Evolutionary conservation across 768 basidiomycete genomes (phyloP), one percentile per base, ranked within the genome.

Genomic region (Psilocybe cubensis): DNA sequence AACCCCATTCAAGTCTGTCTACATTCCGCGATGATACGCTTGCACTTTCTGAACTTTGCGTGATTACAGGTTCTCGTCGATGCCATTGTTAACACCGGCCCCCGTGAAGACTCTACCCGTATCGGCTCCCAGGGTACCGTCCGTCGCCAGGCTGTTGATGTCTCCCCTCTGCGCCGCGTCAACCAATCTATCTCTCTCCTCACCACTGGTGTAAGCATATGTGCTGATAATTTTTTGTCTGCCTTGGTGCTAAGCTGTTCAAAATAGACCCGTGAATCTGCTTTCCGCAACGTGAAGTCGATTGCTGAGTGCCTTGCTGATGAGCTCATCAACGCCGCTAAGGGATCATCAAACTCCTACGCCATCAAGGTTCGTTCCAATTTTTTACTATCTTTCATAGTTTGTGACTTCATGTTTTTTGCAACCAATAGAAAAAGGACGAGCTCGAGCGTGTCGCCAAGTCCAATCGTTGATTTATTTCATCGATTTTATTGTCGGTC

Each of bases 401-500:
- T 52, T 43, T 27, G 29, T 21, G 20, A 33, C 24, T 29, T 35
- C 42, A 38, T 68, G 40, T 61, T 33, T 29, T 45, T 54, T 4
- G 56, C 42, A 31, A n/a, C 7, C 12, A 58, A 67, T 71, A 92
- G 94, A 96, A 96, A 92, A 97, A 96, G 83, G 96, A 98, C 77
- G 96, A 99, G 78, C 88, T 99, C 64, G 96, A 99, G 84, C 96
- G 96, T 84, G 97, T 99, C 56, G 97, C 97, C 82, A 98, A 98
- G 83, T 97, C 95, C 78, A 99, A 99, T 83, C 93, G 96, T 86
- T 99, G 86, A 93, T 88, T 58, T 56, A 54, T 42, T 60, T 47
- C 54, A 42, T 56, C 62, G 49, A 58, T 54, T 54, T 49, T 55
- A 54, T 54, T 35, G 44, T 69, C 61, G 60, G 63, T 63, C 56